Evolutionary conservation across 1,284 basidiomycete genomes (phyloP), one percentile per base, ranked within the genome.

Genomic region (Leccinum pallidistipes): DNA sequence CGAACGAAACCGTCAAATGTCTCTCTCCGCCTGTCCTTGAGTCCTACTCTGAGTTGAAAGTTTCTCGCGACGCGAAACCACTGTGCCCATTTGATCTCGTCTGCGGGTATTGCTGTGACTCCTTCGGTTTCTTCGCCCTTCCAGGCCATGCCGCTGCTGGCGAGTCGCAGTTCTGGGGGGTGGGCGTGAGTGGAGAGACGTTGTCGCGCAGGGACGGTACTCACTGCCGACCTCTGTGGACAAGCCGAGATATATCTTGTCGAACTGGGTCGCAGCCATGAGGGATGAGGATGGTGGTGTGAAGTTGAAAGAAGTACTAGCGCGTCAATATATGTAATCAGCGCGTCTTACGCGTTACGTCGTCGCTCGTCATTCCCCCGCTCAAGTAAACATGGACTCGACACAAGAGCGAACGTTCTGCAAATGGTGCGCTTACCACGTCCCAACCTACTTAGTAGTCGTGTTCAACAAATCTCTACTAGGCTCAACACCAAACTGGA

Each of bases 401-500:
- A 74, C 73, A 32, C 72, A 75, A 71, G 68, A 74, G 60, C 78
- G 85, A 62, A 94, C 92, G 0, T 95, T 95, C 73, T 94, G 93
- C 74, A 94, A 94, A 86, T 95, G 92, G 92, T 92, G 63, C 57
- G 67, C 24, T 51, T 34, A 10, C 38, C 32, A 10, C 38, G n/a
- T 32, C 1, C 16, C 12, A 7, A 43, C 27, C 24, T 27, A 11
- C 1, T 24, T 24, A 27, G 0, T 45, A 45, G 0, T 29, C 8
- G 27, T 9, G 18, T 45, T 62, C 27, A 59, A 43, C 43, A 18
- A 56, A 45, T 50, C 49, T 66, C 43, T 66, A 24, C 27, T 27
- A 87, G 97, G 97, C 83, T 99, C 63, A 99, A 99, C 73, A 95
- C 95, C 7, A 97, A 97, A 74, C 84, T 99, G 38, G 94, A 97